Base-by-base conservation (phyloP, 352 stramenopile species). In the Globisporangium polare region DNA sequence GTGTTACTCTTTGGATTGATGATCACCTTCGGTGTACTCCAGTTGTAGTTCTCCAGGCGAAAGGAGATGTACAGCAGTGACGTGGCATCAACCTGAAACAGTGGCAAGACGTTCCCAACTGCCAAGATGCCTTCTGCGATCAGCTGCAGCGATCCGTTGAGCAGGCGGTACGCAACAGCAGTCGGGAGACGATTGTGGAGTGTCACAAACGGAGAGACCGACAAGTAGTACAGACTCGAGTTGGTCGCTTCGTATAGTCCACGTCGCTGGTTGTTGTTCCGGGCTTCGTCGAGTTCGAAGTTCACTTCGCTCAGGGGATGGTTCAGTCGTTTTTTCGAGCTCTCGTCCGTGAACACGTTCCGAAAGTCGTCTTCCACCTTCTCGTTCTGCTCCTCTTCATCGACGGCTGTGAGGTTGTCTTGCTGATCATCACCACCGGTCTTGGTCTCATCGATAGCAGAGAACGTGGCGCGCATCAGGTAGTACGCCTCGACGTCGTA, bases 401-500 rank as follows among this genome's bases (percentile, higher is more conserved):
- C 76, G 13, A 84, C 60, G 39, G 77, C 53, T 31, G 65, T 55
- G 24, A 83, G 45, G 33, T 77, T 65, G 0, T 57, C 35, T 46
- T 60, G 51, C 18, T 58, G 52, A 43, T 74, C 54, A 33, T 73
- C 67, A 20, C 26, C 26, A 8, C 53, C 39, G 18, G 55, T 20
- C 55, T 62, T 74, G 42, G 54, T 56, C 5, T 94, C 79, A 20
- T 92, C 84, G 18, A 73, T 74, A 47, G 73, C 79, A 17, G 80
- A 90, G 51, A 89, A 93, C 9, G 83, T 90, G 5, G 86, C 86
- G 45, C 86, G 81, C 86, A 94, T 94, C 33, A 94, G 65, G 60
- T 86, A 94, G 55, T 91, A 96, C 20, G 83, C 87, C 66, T 96
- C 87, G 12, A 96, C 83, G 52, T 96, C 87, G 54, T 94, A 96